phyloP scores from a whole-genome alignment of 2,329 filamentous ascomycete genomes.

The Ophiosphaerella korrae region DNA sequence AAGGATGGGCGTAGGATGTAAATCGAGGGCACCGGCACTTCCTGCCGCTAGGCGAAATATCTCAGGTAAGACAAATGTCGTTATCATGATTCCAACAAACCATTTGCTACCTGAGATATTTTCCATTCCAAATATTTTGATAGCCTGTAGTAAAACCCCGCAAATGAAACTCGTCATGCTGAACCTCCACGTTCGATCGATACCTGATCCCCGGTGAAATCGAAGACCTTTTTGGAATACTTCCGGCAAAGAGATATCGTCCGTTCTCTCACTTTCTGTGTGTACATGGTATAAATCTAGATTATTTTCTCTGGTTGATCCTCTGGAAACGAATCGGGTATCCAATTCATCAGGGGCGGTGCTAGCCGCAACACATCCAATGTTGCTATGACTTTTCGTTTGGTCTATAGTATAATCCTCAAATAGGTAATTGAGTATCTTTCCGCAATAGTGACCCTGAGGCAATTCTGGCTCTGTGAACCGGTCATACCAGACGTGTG shows the following conservation, averaged over 20 bases:
- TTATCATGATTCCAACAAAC: not conserved
- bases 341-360: no score
- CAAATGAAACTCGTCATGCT: not conserved
- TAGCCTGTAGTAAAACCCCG: conserved; percentile 5
- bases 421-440: not conserved
- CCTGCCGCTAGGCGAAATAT: conserved; percentile 2
- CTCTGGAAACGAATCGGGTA: no score
- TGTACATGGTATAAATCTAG: no score
- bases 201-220: not conserved
- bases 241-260: not conserved
- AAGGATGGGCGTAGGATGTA: conserved; percentile 2
- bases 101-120: conserved; percentile 1
- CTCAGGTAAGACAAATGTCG: conserved; percentile 1
- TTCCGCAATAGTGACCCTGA: not conserved
- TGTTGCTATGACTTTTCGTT: not conserved
- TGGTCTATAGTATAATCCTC: not conserved
- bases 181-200: conserved; percentile 1
- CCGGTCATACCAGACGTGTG: conserved; percentile 6
- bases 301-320: not conserved
- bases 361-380: no score
- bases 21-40: not conserved
- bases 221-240: not conserved
- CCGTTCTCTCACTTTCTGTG: not conserved
- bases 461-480: not conserved
- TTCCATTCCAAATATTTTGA: conserved; percentile 8